Evolutionary conservation across 371 early-diverging fungal genomes (phyloP), one percentile per base, ranked within the genome.

Genomic region (Lichtheimia corymbifera): DNA sequence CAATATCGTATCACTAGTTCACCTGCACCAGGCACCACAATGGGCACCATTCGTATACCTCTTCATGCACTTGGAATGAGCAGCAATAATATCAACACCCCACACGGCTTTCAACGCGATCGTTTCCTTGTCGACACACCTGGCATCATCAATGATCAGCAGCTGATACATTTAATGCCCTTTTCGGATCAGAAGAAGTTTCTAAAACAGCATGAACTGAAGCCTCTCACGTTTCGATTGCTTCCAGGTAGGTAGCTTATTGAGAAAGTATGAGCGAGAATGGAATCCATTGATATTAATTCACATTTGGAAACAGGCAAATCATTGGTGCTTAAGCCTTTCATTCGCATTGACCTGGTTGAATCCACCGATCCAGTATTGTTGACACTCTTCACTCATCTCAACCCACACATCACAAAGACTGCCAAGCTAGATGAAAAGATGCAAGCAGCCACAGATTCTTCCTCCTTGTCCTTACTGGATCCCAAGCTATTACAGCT

Each of bases 111-210:
- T n/a, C 68, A 68, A 1, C 76, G 73, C 28, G 71, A 77, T 28
- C 73, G 85, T n/a, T 87, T 74, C 55, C 54, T 80, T 62, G 66
- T 80, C 25, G 91, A 90, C 61, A 90, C 91, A 1, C 91, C 91
- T 0, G 91, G 91, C 11, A 70, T 90, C 1, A 78, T 89, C 47
- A 82, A 85, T 65, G 77, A 73, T 52, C 74, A 85, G 42, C 84
- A 83, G 25, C 56, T 85, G 1, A 62, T 61, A n/a, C 61, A 61
- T 45, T 67, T 74, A 44, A 64, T 90, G 54, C 71, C 66, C 5
- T 66, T 67, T 50, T 62, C 79, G 1, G 87, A 88, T 50, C 80
- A 88, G 35, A 82, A 84, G 55, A 65, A 67, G 43, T 56, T 76
- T 5, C 51, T 81, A 27, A 77, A 76, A 42, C 47, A 47, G 9